Base-by-base conservation (phyloP, 192 early-diverging fungal species). In the Physocladia obscura region DNA sequence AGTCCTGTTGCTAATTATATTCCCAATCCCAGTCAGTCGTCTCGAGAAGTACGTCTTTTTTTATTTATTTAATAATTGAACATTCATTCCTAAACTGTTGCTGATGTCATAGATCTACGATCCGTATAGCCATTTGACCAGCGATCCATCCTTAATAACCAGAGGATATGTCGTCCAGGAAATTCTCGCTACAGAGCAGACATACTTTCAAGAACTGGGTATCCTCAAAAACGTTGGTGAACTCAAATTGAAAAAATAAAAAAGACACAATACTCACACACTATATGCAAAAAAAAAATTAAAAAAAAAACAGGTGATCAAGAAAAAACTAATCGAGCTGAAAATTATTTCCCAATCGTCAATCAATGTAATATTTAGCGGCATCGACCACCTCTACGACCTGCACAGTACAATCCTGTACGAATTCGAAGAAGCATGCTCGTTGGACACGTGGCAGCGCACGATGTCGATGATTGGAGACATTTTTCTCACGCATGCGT, bases 111-210 rank as follows among this genome's bases (percentile, higher is more conserved):
- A 52, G 50, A 52, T 6, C 21, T 11, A 6, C 5, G 50, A 52
- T 27, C 50, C 50, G 21, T 19, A 52, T 21, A 11, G 29, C 13
- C 21, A 52, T 44, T 48, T 62, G 17, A 47, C 29, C 17, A 19
- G 48, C 3, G 38, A 62, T 44, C 60, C 44, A 38, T 11, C 36
- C 13, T 37, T 37, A 1, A 48, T 44, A 17, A 76, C 70, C 21
- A 21, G 63, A 74, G 81, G 79, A 21, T 70, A 74, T 50, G 73
- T 76, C 40, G 77, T 84, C 1, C 69, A 68, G 40, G 75, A 84
- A 24, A 49, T 84, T 47, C 63, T 77, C 3, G 60, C 79, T 32
- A 82, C 82, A 13, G 82, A 84, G 52, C 49, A 71, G 38, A 81
- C 70, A 32, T 84, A 84, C 48, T 38, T 54, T 22, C 30, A 64